A percentile compares a stretch with the other conserved stretches of the same genome.
These are phyloP conservation scores for Cudoniella acicularis DNA, from an alignment of 495 filamentous ascomycete species.

Conservation along the genomic window DNA sequence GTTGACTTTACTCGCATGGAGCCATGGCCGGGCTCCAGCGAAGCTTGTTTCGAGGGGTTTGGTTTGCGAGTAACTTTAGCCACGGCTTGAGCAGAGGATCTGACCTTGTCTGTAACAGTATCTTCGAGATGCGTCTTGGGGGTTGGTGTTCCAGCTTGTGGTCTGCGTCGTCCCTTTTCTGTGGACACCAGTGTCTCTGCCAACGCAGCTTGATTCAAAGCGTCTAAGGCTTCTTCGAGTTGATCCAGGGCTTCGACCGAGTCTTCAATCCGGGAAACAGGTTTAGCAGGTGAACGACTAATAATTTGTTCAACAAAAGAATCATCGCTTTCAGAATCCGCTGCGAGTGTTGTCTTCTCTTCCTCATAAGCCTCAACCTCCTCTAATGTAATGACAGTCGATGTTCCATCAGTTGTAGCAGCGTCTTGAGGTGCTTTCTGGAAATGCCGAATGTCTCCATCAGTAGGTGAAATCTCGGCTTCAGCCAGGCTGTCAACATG, in stretches of 20 bases:
- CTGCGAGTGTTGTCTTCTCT: constrained; percentile 2
- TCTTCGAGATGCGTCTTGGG: neutral
- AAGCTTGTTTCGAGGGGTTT: neutral
- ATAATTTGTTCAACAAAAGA: constrained; percentile 39
- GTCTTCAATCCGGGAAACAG: constrained; percentile 58
- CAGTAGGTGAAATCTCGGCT: neutral
- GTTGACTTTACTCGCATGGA: constrained; percentile 17
- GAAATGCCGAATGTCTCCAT: neutral
- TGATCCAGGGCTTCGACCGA: constrained; percentile 65
- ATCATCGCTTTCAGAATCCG: constrained; percentile 21
- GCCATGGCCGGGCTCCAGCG: constrained; percentile 7
- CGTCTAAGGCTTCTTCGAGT: constrained; percentile 54
- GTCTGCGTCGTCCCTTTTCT: constrained; percentile 16
- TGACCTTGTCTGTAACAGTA: neutral
- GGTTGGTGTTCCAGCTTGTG: neutral
- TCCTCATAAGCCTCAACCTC: constrained; percentile 19
- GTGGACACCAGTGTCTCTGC: constrained; percentile 30
- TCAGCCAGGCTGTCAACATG: neutral
- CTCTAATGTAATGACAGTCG: constrained; percentile 18
- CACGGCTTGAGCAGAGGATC: neutral
- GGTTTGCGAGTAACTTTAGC: neutral
- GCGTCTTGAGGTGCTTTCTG: neutral
- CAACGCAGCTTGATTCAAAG: constrained; percentile 16
- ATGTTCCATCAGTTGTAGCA: constrained; percentile 4
- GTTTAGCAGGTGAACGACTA: constrained; percentile 36